These are phyloP conservation scores for Solanum hybrid DNA, from an alignment of 305 asterid species.

Conservation along the genomic window DNA sequence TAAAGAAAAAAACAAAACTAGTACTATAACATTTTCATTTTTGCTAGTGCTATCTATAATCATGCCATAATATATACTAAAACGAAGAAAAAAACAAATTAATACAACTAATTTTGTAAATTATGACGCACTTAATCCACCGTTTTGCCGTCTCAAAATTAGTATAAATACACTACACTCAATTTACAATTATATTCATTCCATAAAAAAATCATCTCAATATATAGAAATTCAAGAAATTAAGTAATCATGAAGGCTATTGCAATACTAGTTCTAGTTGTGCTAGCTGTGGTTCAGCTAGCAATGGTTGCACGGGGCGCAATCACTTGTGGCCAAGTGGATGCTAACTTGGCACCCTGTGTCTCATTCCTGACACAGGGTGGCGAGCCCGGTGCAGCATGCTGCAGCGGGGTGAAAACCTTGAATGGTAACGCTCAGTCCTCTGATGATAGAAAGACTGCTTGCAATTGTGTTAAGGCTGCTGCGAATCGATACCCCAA, in stretches of 20 bases:
- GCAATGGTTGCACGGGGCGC: neutral
- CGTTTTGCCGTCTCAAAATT: neutral
- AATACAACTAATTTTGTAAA: neutral
- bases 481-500: constrained; percentile 1
- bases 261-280: neutral
- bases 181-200: neutral
- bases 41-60: neutral
- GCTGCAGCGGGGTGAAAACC: constrained; percentile 8
- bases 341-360: constrained; percentile 7
- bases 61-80: neutral
- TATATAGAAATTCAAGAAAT: neutral
- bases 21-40: neutral
- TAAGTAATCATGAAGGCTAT: neutral
- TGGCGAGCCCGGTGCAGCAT: constrained; percentile 3
- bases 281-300: neutral
- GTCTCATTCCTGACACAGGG: constrained; percentile 1
- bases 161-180: neutral
- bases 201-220: neutral
- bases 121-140: neutral
- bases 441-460: constrained; percentile 7
- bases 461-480: constrained; percentile 10
- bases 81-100: neutral
- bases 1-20: neutral
- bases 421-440: neutral
- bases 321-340: constrained; percentile 11